These are phyloP conservation scores for Poterioochromonas sp. DNA, from an alignment of 352 stramenopile genomes.

Conservation along the genomic window DNA sequence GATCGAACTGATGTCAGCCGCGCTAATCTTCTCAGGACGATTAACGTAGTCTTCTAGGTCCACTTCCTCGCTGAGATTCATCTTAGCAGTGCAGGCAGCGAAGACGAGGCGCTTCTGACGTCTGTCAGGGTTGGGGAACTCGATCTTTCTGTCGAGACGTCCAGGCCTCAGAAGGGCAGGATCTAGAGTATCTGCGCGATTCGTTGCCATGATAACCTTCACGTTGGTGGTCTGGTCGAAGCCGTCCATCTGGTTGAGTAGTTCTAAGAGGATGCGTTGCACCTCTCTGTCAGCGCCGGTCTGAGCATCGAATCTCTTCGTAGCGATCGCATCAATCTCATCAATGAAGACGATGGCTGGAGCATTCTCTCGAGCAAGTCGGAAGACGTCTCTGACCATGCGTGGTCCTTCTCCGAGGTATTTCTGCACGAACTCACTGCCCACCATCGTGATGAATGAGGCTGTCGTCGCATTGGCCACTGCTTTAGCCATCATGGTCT, in stretches of 20 bases:
- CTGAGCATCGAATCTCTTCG: slow-evolving; percentile 98
- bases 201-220: slow-evolving; percentile 99
- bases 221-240: slow-evolving; percentile 99
- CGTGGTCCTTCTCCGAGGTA: slow-evolving; percentile 96
- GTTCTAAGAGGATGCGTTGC: slow-evolving; percentile 98
- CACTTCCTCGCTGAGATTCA: slow-evolving; percentile 98
- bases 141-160: slow-evolving; percentile 96
- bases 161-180: slow-evolving; percentile 93
- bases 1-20: slow-evolving; percentile 94
- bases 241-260: slow-evolving; percentile 99
- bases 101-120: slow-evolving; percentile 99
- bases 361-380: slow-evolving; percentile 95
- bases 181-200: slow-evolving; percentile 97
- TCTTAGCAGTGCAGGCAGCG: slow-evolving; percentile 96
- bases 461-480: slow-evolving; percentile 97
- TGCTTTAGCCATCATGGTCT: slow-evolving; percentile 87
- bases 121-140: slow-evolving; percentile 97
- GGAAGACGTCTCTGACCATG: slow-evolving; percentile 99
- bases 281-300: slow-evolving; percentile 58
- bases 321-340: slow-evolving; percentile 98
- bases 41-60: slow-evolving; percentile 99
- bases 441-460: slow-evolving; percentile 91
- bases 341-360: slow-evolving; percentile 99
- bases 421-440: slow-evolving; percentile 98
- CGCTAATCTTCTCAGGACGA: slow-evolving; percentile 97